Base-by-base conservation (phyloP, 148 eudicot species). In the Hydrangea macrophylla region DNA sequence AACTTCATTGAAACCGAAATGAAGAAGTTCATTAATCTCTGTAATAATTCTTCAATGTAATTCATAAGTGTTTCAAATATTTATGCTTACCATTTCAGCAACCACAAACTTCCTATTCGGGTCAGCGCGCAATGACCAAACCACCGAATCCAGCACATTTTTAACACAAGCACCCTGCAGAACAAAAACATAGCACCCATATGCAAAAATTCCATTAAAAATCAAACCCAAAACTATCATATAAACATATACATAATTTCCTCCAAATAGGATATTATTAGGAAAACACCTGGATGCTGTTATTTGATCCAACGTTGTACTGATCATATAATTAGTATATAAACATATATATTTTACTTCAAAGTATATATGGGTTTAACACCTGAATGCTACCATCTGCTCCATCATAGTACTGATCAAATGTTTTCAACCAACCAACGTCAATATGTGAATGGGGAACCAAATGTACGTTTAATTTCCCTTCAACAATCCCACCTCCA, bases 351-450 rank as follows among this genome's bases (percentile, higher is more conserved):
- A 22, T 48, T n/a, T n/a, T n/a, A n/a, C n/a, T n/a, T n/a, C n/a
- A n/a, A n/a, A n/a, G n/a, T n/a, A n/a, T n/a, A n/a, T n/a, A n/a
- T n/a, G n/a, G n/a, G n/a, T n/a, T n/a, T n/a, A 39, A 25, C 48
- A 94, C 98, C 98, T 90, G 97, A 70, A 90, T 85, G 61, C 72
- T 77, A 75, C 71, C 82, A 66, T 94, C 85, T 30, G 96, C 74
- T 64, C 98, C 97, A 78, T 88, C 83, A 80, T 77, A 94, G 82
- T 94, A 94, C 84, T 94, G 97, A 82, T 94, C 98, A 78, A 94
- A 58, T 0, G 97, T 94, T 88, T 88, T 94, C 82, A 90, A 84
- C 98, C 98, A 94, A 57, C 98, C 98, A 28, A 90, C 97, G 56
- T 94, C 98, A 66, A 86, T 96, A 79, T 94, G 98, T 1, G 98